Percentiles rank a stretch among this genome's conserved stretches.
Conservation (phyloP, 768 basidiomycete species). For the Cystofilobasidium bisporidii region DNA sequence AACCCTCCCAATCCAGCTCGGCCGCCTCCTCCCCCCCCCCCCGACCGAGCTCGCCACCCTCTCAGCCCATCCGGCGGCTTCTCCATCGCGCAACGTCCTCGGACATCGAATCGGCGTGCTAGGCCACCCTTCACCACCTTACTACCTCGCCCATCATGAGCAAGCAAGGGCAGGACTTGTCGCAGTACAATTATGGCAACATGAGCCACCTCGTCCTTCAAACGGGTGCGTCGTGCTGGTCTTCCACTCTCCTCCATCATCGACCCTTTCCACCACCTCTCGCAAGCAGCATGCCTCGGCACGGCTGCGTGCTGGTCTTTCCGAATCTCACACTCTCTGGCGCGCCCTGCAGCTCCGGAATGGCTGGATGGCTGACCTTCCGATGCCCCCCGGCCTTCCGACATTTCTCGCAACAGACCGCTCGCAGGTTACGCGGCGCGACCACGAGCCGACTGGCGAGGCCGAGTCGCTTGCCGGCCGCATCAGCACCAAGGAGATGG, state of each 20-base stretch:
- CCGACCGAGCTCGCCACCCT: neutral
- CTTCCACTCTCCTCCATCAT: neutral
- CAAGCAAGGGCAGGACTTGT: slow-evolving; percentile 59
- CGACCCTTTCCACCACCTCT: neutral
- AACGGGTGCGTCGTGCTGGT: slow-evolving; percentile 48
- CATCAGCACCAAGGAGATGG: slow-evolving; percentile 86
- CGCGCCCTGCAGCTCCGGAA: no score
- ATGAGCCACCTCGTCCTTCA: slow-evolving; percentile 90
- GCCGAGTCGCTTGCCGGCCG: slow-evolving; percentile 84
- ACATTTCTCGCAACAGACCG: slow-evolving; percentile 18
- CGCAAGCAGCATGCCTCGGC: no score
- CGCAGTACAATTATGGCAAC: slow-evolving; percentile 89
- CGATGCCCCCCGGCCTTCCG: neutral
- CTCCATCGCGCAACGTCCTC: neutral
- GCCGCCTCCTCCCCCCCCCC: no score
- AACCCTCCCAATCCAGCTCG: no score
- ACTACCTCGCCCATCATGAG: slow-evolving; percentile 4
- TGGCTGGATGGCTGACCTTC: no score
- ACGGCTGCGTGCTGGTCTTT: no score
- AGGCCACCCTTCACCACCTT: neutral
- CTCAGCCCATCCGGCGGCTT: neutral
- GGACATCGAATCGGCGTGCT: neutral
- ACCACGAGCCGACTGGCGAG: slow-evolving; percentile 94
- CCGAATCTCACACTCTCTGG: no score
- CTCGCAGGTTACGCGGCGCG: slow-evolving; percentile 42